phyloP scores from a whole-genome alignment of 805 yeast genomes.

The Myxozyma mucilagina region DNA sequence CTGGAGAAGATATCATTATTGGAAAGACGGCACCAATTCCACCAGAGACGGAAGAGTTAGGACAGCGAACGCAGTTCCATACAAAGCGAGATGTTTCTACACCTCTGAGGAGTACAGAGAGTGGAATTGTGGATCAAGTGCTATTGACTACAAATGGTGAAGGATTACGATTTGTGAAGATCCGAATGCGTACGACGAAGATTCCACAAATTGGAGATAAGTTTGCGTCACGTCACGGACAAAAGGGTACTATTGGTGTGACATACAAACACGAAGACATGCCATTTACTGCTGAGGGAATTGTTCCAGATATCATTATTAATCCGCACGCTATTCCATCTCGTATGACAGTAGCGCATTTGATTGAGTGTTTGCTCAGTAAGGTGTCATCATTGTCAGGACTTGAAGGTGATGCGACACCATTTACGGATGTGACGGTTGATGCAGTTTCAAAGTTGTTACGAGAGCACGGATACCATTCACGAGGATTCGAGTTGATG shows the following conservation, averaged over 20 bases:
- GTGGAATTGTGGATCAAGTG: constrained; percentile 98
- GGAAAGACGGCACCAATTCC: constrained; percentile 99
- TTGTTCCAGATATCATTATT: constrained; percentile 95
- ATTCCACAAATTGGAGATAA: constrained; percentile 99
- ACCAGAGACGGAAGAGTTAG: constrained; percentile 98
- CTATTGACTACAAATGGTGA: constrained; percentile 96
- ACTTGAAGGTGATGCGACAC: constrained; percentile 98
- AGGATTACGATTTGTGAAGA: constrained; percentile 96
- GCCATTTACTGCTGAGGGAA: constrained; percentile 95
- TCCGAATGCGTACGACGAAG: constrained; percentile 98
- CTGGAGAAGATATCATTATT: constrained; percentile 97
- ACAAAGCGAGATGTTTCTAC: constrained; percentile 99
- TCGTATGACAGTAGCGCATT: constrained; percentile 99
- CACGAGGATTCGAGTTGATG: constrained; percentile 98
- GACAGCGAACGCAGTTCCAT: constrained; percentile 97
- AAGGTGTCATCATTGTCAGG: constrained; percentile 95
- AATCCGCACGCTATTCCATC: constrained; percentile 99
- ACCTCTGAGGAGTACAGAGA: constrained; percentile 93
- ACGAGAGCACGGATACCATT: constrained; percentile 94
- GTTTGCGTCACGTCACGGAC: constrained; percentile 99
- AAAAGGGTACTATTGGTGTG: constrained; percentile 99
- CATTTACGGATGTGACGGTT: constrained; percentile 97
- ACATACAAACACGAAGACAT: constrained; percentile 98
- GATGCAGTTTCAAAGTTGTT: constrained; percentile 91
- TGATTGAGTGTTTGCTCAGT: constrained; percentile 94